A percentile compares a stretch with the other conserved stretches of the same genome.
These are phyloP conservation scores for Lepiota brunneoincarnata DNA, from an alignment of 768 basidiomycete genomes.

Conservation along the genomic window DNA sequence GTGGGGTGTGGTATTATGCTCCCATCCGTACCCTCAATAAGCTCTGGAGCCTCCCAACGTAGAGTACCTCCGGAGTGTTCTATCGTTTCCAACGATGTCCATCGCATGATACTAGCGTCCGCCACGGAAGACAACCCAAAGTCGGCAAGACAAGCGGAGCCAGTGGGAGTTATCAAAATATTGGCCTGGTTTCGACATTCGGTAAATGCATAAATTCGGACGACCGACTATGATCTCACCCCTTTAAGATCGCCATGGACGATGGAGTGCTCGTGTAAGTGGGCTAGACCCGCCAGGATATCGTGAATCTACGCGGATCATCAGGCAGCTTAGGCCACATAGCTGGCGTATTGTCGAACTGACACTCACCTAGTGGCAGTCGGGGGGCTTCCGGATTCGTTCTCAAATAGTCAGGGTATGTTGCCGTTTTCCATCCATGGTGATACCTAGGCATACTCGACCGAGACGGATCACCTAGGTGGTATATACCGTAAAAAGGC, in stretches of 20 bases:
- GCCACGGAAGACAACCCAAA: slow-evolving; percentile 2
- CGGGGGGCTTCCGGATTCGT: no score
- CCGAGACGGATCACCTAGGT: background rate
- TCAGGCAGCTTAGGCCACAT: no score
- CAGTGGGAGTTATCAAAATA: background rate
- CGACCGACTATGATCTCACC: slow-evolving; percentile 2
- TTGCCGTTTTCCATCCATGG: no score
- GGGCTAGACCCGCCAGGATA: slow-evolving; percentile 14
- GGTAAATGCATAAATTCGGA: background rate
- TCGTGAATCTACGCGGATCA: slow-evolving; percentile 8
- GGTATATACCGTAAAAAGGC: slow-evolving; percentile 1
- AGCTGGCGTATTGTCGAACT: no score
- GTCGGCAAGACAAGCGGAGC: slow-evolving; percentile 5
- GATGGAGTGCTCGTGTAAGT: slow-evolving; percentile 14
- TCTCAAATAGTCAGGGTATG: no score
- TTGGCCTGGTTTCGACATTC: background rate
- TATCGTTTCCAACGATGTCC: slow-evolving; percentile 6
- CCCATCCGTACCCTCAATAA: slow-evolving; percentile 7
- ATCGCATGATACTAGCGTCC: background rate
- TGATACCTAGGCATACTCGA: background rate
- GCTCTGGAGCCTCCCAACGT: slow-evolving; percentile 4
- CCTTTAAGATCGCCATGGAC: slow-evolving; percentile 21
- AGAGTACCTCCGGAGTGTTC: background rate
- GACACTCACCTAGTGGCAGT: no score
- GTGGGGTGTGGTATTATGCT: background rate